Evolutionary conservation across 352 stramenopile genomes (phyloP), one percentile per base, ranked within the genome.

Genomic region (Thalassiosira mediterranea): DNA sequence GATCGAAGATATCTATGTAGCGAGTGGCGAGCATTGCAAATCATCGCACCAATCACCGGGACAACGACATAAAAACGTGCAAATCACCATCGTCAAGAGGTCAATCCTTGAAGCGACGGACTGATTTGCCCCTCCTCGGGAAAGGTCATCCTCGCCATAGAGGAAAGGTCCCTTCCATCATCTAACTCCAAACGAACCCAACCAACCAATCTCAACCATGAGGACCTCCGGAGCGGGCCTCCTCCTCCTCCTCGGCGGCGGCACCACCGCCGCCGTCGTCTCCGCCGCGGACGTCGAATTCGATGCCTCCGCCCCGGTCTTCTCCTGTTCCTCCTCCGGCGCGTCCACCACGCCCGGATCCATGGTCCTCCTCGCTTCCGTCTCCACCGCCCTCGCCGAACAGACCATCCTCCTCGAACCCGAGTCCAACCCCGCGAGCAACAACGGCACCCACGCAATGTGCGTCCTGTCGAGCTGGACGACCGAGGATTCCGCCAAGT

Each of bases 391-490:
- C 1, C 37, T 19, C 25, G 32, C 2, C 4, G 23, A 19, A 2
- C 13, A 48, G n/a, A 70, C 60, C 2, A 60, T 70, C 13, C 21
- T 70, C 2, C 60, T 70, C 1, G 11, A 47, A 13, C 60, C 60
- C 2, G 25, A 60, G 4, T 19, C 40, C 26, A 15, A 21, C 4
- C 26, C n/a, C 1, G 44, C 19, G 11, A 13, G 8, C 5, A 25
- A n/a, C 19, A 15, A 61, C 13, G 46, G 1, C 4, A 49, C 28
- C 1, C 2, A 17, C 21, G 7, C 23, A 17, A 70, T 70, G 60
- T 70, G 60, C 29, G 29, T 70, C 15, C 15, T 70, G 0, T 32
- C 15, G 8, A 25, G 44, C 10, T 70, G 60, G 60, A 70, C 60
- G 7, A 17, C 44, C 0, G 42, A 44, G n/a, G 31, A 70, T 13